Conservation (phyloP, 2,329 filamentous ascomycete genomes). For the Cladobotryum mycophilum region DNA sequence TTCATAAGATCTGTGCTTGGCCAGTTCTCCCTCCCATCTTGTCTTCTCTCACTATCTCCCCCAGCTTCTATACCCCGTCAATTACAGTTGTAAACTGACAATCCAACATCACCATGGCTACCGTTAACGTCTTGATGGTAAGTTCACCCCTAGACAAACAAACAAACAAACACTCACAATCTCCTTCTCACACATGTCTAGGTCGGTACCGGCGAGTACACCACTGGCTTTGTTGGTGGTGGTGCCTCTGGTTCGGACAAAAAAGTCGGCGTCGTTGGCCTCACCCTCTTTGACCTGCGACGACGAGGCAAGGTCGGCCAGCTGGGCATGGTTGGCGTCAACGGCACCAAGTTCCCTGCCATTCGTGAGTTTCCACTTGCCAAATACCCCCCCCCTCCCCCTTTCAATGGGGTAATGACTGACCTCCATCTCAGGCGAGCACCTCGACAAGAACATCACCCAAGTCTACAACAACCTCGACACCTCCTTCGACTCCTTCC, state of each 20-base stretch:
- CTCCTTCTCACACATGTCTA: conserved; percentile 20
- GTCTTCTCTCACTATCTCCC: too few species aligned
- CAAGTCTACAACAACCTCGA: conserved; percentile 85
- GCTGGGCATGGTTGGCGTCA: conserved; percentile 84
- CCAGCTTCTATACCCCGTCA: background rate
- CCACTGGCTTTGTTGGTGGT: conserved; percentile 84
- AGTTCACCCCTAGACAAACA: conserved; percentile 14
- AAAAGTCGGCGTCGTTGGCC: conserved; percentile 87
- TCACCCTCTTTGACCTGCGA: conserved; percentile 84
- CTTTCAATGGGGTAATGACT: too few species aligned
- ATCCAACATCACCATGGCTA: conserved; percentile 40
- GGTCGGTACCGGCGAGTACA: conserved; percentile 94
- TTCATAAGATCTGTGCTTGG: background rate
- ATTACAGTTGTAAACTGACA: background rate
- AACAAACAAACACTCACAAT: background rate
- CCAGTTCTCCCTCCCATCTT: background rate
- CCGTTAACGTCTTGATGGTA: conserved; percentile 65
- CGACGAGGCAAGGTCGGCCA: conserved; percentile 81
- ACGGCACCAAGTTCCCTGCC: conserved; percentile 82
- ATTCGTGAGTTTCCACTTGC: conserved; percentile 82
- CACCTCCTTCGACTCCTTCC: conserved; percentile 78
- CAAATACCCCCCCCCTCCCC: too few species aligned
- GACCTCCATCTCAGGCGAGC: conserved; percentile 52
- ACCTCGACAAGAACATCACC: conserved; percentile 81
- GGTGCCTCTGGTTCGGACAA: conserved; percentile 85